Conservation (phyloP, 352 stramenopile genomes). For the Globisporangium splendens region DNA sequence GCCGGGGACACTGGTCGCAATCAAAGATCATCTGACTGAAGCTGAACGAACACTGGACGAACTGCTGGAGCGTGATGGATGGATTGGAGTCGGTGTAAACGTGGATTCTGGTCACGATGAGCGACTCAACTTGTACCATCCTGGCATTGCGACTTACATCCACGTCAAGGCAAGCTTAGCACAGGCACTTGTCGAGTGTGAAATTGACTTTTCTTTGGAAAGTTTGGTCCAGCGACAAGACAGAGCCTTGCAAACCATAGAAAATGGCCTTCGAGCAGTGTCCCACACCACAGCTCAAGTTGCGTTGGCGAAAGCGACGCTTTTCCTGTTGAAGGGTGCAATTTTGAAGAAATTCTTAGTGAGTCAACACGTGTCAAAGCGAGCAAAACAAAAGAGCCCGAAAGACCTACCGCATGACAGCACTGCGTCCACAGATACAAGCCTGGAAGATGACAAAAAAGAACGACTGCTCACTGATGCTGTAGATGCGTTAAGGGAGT, state of each 20-base stretch:
- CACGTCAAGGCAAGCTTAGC: conserved; percentile 46
- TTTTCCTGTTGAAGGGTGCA: conserved; percentile 51
- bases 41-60: conserved; percentile 40
- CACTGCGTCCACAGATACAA: neutral
- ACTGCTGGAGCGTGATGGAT: conserved; percentile 51
- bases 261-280: conserved; percentile 33
- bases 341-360: conserved; percentile 45
- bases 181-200: conserved; percentile 43
- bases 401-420: neutral
- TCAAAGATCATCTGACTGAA: conserved; percentile 24
- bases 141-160: conserved; percentile 47
- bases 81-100: conserved; percentile 34
- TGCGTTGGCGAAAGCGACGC: conserved; percentile 30
- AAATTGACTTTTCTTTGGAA: conserved; percentile 17
- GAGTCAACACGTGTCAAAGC: neutral
- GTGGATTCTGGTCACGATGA: conserved; percentile 15
- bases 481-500: conserved; percentile 17
- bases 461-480: conserved; percentile 12
- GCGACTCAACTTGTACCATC: conserved; percentile 52
- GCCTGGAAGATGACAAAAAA: neutral
- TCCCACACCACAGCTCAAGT: conserved; percentile 43
- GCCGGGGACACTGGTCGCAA: conserved; percentile 10
- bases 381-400: conserved; percentile 6
- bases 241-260: conserved; percentile 27
- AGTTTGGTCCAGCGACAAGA: conserved; percentile 15